Evolutionary conservation across 2,329 filamentous ascomycete genomes (phyloP), one percentile per base, ranked within the genome.

Genomic region (Scedosporium boydii): DNA sequence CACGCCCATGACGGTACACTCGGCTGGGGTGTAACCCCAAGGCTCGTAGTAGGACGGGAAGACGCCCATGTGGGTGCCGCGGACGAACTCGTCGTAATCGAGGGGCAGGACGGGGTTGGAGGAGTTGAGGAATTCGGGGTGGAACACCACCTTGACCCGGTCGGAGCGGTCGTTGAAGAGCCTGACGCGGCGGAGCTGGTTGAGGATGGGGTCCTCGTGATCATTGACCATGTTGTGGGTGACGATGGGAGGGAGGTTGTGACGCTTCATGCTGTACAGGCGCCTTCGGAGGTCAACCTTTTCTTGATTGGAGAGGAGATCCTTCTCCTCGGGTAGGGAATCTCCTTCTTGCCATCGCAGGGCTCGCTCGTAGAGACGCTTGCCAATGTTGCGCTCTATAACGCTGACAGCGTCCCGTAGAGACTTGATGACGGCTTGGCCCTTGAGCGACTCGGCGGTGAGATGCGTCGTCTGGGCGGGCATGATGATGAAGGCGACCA

Each of bases 151-250:
- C 84, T 99, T 99, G 77, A 99, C 95, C 38, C 95, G 90, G 74
- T 99, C 95, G 0, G 87, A 86, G 0, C 93, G 90, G 75, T 96
- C 89, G 78, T 99, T 99, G 84, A 98, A 98, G 26, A 99, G 87
- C 75, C 98, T 91, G 60, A 97, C 96, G 55, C 95, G 87, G 59
- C 95, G 90, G 70, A 99, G 90, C 77, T 99, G 95, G 81, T 96
- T 96, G 65, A 99, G 79, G 59, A 99, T 91, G 2, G 95, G 95
- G 69, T 99, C 95, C 69, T 97, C 93, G 48, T 83, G 76, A 74
- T 98, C 95, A 72, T 96, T 97, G 69, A 91, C 78, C 93, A 99
- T 97, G 82, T 99, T 99, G 81, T 99, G 95, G 4, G 95, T 99
- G 64, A 98, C 95, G 71, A 99, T 96, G 0, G 95, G 95, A 4